phyloP scores from a whole-genome alignment of 2,329 filamentous ascomycete genomes.

The Xylaria sp. region DNA sequence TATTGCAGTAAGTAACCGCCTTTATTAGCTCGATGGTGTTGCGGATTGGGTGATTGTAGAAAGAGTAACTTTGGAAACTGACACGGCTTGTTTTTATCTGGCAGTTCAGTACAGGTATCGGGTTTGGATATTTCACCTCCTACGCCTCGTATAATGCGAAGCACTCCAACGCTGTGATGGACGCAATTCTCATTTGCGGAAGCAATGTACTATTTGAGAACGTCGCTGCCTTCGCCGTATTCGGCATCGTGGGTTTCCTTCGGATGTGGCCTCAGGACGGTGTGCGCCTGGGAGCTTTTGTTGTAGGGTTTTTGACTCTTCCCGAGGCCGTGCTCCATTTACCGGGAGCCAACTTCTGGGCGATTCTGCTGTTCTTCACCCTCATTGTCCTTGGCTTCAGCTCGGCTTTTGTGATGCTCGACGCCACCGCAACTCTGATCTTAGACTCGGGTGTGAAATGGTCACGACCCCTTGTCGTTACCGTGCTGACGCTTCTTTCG shows the following conservation, averaged over 20 bases:
- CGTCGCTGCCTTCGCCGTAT: constrained; percentile 54
- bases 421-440: constrained; percentile 59
- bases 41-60: too few relatives aligned
- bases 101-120: constrained; percentile 64
- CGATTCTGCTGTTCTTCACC: constrained; percentile 63
- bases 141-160: constrained; percentile 64
- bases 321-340: constrained; percentile 62
- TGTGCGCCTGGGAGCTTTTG: constrained; percentile 57
- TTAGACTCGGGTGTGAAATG: constrained; percentile 57
- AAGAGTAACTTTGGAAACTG: too few relatives aligned
- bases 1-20: too few relatives aligned
- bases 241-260: constrained; percentile 60
- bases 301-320: constrained; percentile 63
- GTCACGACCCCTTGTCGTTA: constrained; percentile 56
- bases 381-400: constrained; percentile 63
- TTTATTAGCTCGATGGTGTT: too few relatives aligned
- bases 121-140: constrained; percentile 63
- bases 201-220: constrained; percentile 64
- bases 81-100: too few relatives aligned
- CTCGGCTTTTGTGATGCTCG: constrained; percentile 64
- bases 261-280: constrained; percentile 45
- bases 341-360: constrained; percentile 63
- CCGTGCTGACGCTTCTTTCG: constrained; percentile 52
- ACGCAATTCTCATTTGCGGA: constrained; percentile 59
- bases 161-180: constrained; percentile 64